A percentile compares a stretch with the other conserved stretches of the same genome.
Evolutionary conservation across 352 stramenopile species (phyloP).

Genomic region (Phytophthora crassamura): DNA sequence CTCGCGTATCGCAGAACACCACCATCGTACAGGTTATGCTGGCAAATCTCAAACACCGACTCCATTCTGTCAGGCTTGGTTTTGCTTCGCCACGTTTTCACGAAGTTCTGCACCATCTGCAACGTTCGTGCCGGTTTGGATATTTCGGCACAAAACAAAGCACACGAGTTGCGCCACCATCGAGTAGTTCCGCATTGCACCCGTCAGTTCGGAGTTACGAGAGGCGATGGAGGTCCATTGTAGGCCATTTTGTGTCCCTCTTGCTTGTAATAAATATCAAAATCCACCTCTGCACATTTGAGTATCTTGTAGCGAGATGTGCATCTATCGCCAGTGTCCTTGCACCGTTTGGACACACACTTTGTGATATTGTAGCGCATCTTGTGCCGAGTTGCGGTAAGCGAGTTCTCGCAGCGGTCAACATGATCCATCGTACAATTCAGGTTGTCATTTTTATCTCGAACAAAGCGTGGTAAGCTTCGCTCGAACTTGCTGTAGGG

Average conservation of each 20-base stretch:
- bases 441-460: not conserved
- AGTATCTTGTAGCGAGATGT: not conserved
- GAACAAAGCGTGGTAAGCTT: no score
- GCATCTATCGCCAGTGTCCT: not conserved
- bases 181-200: not conserved
- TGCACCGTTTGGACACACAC: not conserved
- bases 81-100: not conserved
- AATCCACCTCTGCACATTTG: not conserved
- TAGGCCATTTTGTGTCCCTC: not conserved
- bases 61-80: not conserved
- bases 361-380: not conserved
- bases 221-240: not conserved
- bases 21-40: not conserved
- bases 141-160: not conserved
- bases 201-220: not conserved
- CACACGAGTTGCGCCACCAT: not conserved
- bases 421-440: constrained; percentile 6
- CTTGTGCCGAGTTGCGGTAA: not conserved
- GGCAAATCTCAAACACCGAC: not conserved
- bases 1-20: not conserved
- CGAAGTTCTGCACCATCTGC: not conserved
- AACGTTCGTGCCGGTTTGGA: not conserved
- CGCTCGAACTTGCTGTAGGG: no score
- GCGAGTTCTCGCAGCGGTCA: not conserved
- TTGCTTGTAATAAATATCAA: not conserved